phyloP scores from a whole-genome alignment of 1,284 basidiomycete genomes.

The Inonotus hispidus region DNA sequence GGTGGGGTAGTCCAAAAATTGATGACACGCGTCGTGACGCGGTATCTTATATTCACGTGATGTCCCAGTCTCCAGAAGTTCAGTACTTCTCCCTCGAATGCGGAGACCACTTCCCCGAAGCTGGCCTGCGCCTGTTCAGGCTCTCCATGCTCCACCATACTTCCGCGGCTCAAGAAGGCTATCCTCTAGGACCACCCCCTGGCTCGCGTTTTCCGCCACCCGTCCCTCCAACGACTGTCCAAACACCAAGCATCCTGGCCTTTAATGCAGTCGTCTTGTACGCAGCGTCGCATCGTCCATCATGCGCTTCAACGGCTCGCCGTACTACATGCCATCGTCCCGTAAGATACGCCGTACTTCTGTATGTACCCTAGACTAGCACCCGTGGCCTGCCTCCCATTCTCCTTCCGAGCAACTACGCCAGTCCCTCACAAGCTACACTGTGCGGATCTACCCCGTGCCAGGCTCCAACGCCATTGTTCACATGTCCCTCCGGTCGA shows the following conservation, averaged over 20 bases:
- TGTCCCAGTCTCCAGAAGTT: slow-evolving; percentile 6
- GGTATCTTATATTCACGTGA: not conserved
- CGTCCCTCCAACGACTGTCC: not conserved
- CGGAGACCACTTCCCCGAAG: slow-evolving; percentile 11
- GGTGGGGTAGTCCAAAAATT: slow-evolving; percentile 13
- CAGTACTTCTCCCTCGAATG: not conserved
- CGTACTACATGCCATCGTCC: not conserved
- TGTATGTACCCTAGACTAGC: not conserved
- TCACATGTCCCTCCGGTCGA: not conserved
- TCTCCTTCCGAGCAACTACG: not conserved
- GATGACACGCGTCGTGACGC: not conserved
- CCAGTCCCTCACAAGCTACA: not conserved
- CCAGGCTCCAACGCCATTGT: not conserved
- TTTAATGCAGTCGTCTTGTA: not conserved
- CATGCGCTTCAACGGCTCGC: not conserved
- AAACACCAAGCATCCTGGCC: not conserved
- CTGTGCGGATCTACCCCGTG: not conserved
- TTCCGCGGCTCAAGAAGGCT: slow-evolving; percentile 1
- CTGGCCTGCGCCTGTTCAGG: not conserved
- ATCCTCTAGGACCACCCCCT: slow-evolving; percentile 6
- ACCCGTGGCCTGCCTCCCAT: not conserved
- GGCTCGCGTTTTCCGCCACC: slow-evolving; percentile 16
- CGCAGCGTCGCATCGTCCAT: not conserved
- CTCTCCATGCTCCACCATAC: slow-evolving; percentile 13
- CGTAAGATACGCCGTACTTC: not conserved